Percentiles rank a stretch among this genome's conserved stretches.
These are phyloP conservation scores for Monilinia fructigena DNA, from an alignment of 2,329 filamentous ascomycete genomes.

Conservation along the genomic window DNA sequence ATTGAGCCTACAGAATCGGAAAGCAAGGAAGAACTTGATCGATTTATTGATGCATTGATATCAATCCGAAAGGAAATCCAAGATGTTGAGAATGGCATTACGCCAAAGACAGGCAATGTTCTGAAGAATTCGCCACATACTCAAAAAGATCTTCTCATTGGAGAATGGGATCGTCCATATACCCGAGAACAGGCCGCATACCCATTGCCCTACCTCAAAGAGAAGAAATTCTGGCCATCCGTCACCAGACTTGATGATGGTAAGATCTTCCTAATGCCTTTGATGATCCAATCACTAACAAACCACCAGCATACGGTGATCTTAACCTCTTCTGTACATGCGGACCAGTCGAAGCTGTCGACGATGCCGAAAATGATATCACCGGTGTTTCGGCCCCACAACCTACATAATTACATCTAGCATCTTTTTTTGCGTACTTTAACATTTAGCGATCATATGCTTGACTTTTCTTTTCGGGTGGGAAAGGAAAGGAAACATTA, in stretches of 20 bases:
- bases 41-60: constrained; percentile 88
- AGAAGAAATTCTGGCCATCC: constrained; percentile 98
- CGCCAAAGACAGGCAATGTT: constrained; percentile 74
- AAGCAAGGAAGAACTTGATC: constrained; percentile 86
- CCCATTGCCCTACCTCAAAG: constrained; percentile 74
- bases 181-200: constrained; percentile 81
- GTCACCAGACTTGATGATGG: constrained; percentile 86
- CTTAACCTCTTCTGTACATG: constrained; percentile 94
- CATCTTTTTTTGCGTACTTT: constrained; percentile 18
- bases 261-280: constrained; percentile 47
- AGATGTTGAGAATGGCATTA: constrained; percentile 75
- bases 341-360: constrained; percentile 81
- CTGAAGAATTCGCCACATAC: constrained; percentile 88
- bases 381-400: constrained; percentile 32
- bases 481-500: constrained; percentile 11
- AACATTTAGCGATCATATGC: constrained; percentile 19
- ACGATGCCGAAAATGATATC: constrained; percentile 43
- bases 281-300: constrained; percentile 29
- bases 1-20: constrained; percentile 96
- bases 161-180: constrained; percentile 82
- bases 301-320: constrained; percentile 72
- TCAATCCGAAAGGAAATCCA: constrained; percentile 82
- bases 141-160: constrained; percentile 72
- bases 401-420: constrained; percentile 29
- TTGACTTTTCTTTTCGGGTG: constrained; percentile 9